Evolutionary conservation across 768 basidiomycete genomes (phyloP).

Genomic region (Amanita muscaria): DNA sequence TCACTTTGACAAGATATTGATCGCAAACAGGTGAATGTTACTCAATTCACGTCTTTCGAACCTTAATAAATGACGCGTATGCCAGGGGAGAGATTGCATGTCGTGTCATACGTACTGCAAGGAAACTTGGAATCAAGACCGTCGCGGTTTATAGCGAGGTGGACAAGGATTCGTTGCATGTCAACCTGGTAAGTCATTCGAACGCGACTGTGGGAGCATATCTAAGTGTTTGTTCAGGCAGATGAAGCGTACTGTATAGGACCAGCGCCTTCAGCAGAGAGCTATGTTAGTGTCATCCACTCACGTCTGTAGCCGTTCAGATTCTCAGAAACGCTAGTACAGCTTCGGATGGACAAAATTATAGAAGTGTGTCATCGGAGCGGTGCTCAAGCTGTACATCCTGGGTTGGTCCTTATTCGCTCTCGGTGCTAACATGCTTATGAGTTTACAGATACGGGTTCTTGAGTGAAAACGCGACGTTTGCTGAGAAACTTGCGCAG

Average conservation of each 20-base stretch:
- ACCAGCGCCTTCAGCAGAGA: conserved; percentile 80
- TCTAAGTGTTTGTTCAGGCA: conserved; percentile 32
- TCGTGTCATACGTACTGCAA: conserved; percentile 86
- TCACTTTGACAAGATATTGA: conserved; percentile 84
- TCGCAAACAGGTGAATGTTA: conserved; percentile 67
- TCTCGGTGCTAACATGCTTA: neutral
- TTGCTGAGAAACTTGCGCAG: conserved; percentile 63
- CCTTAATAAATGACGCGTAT: neutral
- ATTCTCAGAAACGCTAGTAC: neutral
- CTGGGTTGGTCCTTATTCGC: conserved; percentile 70
- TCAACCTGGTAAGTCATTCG: conserved; percentile 49
- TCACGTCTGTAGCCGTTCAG: neutral
- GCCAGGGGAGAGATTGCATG: conserved; percentile 91
- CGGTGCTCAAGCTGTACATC: conserved; percentile 92
- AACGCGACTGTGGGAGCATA: neutral
- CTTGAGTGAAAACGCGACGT: conserved; percentile 83
- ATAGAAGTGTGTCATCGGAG: conserved; percentile 72
- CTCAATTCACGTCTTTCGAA: neutral
- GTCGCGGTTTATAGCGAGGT: conserved; percentile 91
- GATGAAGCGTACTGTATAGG: conserved; percentile 93
- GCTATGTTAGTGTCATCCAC: conserved; percentile 56
- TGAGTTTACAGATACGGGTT: conserved; percentile 62
- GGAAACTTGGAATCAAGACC: conserved; percentile 80
- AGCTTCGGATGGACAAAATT: conserved; percentile 86
- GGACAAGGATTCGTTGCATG: conserved; percentile 75